Conservation (phyloP, 495 filamentous ascomycete species). For the Penicillium samsonianum region DNA sequence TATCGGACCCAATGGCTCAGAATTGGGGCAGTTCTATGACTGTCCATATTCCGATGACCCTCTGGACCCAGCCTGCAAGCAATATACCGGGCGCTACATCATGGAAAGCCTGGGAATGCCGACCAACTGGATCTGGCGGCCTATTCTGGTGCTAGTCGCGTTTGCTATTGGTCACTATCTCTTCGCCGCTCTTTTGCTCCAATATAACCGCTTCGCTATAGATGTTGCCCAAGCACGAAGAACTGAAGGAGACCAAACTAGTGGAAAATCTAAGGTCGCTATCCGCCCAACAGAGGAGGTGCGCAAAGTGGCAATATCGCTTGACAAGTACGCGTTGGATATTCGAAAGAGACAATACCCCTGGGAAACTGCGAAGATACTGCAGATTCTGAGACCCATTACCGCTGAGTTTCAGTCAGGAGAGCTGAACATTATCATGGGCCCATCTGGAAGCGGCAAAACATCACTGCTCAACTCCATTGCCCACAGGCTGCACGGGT, state of each 20-base stretch:
- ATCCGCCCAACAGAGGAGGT: constrained; percentile 51
- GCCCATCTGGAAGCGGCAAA: constrained; percentile 73
- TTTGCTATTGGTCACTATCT: constrained; percentile 60
- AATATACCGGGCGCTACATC: constrained; percentile 67
- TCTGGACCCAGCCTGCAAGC: constrained; percentile 58
- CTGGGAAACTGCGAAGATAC: constrained; percentile 44
- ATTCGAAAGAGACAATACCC: constrained; percentile 58
- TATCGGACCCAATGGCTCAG: constrained; percentile 42
- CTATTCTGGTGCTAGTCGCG: constrained; percentile 59
- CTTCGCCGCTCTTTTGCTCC: constrained; percentile 55
- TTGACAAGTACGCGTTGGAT: constrained; percentile 61
- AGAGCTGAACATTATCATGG: constrained; percentile 73
- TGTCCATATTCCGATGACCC: constrained; percentile 61
- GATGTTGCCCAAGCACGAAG: constrained; percentile 57
- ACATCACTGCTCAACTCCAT: constrained; percentile 70
- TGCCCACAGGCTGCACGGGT: constrained; percentile 61
- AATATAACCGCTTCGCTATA: constrained; percentile 60
- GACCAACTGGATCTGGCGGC: constrained; percentile 59
- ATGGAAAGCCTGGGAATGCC: constrained; percentile 66
- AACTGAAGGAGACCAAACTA: constrained; percentile 55
- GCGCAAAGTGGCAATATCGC: constrained; percentile 57
- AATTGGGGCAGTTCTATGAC: constrained; percentile 58
- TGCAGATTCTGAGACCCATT: constrained; percentile 64
- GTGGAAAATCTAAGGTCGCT: constrained; percentile 62
- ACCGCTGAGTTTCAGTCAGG: constrained; percentile 62